Conservation (phyloP, 306 rosid genomes). For the Adenanthera pavonina region DNA sequence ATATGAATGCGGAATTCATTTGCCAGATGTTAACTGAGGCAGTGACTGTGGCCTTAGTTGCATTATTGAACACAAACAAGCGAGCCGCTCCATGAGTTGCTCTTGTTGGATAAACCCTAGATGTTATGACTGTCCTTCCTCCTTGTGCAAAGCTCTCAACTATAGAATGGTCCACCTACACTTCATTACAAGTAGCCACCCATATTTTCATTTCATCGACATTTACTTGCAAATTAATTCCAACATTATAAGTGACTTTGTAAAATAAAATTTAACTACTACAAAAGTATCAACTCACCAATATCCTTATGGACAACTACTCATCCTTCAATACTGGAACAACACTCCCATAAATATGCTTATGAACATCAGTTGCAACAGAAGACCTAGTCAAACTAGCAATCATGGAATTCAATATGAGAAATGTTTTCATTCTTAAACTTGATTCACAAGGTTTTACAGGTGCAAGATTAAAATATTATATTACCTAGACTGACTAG, state of each 20-base stretch:
- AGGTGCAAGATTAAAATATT: neutral
- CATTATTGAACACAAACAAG: slow-evolving; percentile 83
- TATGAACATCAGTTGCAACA: slow-evolving; percentile 68
- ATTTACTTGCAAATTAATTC: slow-evolving; percentile 1
- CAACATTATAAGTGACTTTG: neutral
- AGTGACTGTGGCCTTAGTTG: slow-evolving; percentile 64
- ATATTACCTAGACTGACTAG: slow-evolving; percentile 75
- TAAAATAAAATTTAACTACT: neutral
- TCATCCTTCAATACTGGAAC: slow-evolving; percentile 82
- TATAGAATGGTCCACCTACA: slow-evolving; percentile 87
- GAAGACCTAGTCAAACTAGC: slow-evolving; percentile 62
- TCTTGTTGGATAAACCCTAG: slow-evolving; percentile 83
- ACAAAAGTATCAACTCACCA: slow-evolving; percentile 57
- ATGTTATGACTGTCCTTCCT: slow-evolving; percentile 79
- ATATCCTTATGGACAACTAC: slow-evolving; percentile 63
- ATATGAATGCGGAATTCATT: slow-evolving; percentile 94
- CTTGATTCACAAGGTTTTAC: neutral
- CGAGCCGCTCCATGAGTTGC: slow-evolving; percentile 87
- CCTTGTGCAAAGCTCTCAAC: slow-evolving; percentile 94
- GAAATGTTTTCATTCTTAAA: neutral
- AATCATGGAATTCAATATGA: too few relatives aligned
- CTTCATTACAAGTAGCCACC: neutral
- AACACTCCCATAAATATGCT: slow-evolving; percentile 59
- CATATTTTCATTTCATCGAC: too few relatives aligned
- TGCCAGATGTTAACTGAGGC: slow-evolving; percentile 83